Conservation (phyloP, 129 eudicot species). For the Arctium minus region DNA sequence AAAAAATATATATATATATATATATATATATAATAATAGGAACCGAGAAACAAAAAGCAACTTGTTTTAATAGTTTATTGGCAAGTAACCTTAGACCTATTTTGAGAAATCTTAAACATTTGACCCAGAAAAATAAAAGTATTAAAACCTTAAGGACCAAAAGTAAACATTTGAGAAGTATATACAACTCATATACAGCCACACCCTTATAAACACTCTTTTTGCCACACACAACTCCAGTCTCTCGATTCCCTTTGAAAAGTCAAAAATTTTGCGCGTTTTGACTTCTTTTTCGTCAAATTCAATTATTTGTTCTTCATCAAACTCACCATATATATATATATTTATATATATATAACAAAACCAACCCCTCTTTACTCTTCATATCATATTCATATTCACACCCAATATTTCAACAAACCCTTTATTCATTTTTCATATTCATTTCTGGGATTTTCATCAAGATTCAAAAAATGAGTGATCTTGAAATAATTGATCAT, state of each 20-base stretch:
- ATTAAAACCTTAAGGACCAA: not conserved
- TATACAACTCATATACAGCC: not conserved
- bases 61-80: too few species aligned
- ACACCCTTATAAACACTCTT: not conserved
- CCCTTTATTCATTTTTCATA: slow-evolving; percentile 2
- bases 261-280: slow-evolving; percentile 30
- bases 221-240: not conserved
- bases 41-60: too few species aligned
- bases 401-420: slow-evolving; percentile 4
- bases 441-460: not conserved
- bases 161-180: not conserved
- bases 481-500: slow-evolving; percentile 8
- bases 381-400: not conserved
- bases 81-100: not conserved
- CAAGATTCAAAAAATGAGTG: slow-evolving; percentile 16
- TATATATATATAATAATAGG: too few species aligned
- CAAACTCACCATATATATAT: not conserved
- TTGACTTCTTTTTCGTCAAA: slow-evolving; percentile 31
- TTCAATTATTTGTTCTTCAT: not conserved
- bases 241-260: slow-evolving; percentile 7
- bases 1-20: too few species aligned
- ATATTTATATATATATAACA: not conserved
- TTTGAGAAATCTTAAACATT: not conserved
- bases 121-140: not conserved
- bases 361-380: not conserved